Conservation (phyloP, 2,329 filamentous ascomycete species). For the Botrytis cinerea region DNA sequence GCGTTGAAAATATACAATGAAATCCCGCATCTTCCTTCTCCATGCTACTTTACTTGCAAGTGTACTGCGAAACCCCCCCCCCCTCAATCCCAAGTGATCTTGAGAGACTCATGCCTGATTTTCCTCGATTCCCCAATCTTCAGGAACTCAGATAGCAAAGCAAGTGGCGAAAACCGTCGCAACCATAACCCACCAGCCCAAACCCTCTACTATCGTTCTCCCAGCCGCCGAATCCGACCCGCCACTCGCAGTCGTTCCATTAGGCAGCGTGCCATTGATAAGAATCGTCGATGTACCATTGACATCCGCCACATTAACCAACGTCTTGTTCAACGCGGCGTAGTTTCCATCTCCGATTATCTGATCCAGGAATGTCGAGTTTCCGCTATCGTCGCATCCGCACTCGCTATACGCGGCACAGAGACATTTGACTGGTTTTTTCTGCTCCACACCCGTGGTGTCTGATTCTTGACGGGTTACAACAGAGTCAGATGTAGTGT, state of each 20-base stretch:
- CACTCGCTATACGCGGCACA: slow-evolving; percentile 60
- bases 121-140: no score
- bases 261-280: slow-evolving; percentile 74
- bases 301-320: slow-evolving; percentile 63
- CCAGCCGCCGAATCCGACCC: slow-evolving; percentile 44
- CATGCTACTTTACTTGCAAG: background rate
- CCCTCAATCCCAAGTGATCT: background rate
- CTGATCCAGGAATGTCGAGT: slow-evolving; percentile 59
- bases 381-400: slow-evolving; percentile 68
- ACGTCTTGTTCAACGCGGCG: slow-evolving; percentile 56
- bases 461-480: slow-evolving; percentile 23
- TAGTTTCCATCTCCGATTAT: slow-evolving; percentile 68
- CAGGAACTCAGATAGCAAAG: slow-evolving; percentile 11
- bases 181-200: slow-evolving; percentile 39
- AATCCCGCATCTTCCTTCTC: background rate
- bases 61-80: no score
- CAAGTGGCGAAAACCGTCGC: slow-evolving; percentile 32
- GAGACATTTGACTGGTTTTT: slow-evolving; percentile 60
- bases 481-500: slow-evolving; percentile 47
- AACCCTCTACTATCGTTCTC: slow-evolving; percentile 25
- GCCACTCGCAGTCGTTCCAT: slow-evolving; percentile 60
- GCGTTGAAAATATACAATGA: slow-evolving; percentile 6
- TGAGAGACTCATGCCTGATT: background rate
- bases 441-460: slow-evolving; percentile 52
- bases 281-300: slow-evolving; percentile 66